A percentile compares a stretch with the other conserved stretches of the same genome.
Evolutionary conservation across 2,329 filamentous ascomycete species (phyloP).

Genomic region (Xylariaceae sp.): DNA sequence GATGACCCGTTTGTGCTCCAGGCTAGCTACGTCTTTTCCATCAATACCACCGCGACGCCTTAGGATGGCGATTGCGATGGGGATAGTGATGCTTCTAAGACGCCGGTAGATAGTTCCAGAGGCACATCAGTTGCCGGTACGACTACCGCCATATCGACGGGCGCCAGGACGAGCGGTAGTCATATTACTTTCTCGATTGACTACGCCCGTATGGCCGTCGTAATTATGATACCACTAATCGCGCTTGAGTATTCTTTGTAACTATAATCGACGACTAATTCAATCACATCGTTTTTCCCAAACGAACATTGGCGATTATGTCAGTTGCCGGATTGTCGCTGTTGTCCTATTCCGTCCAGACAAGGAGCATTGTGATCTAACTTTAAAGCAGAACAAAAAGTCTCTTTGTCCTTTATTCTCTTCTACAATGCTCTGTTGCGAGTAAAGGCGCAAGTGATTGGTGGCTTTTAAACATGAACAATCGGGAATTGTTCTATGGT

Average conservation of each 20-base stretch:
- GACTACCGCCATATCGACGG: background rate
- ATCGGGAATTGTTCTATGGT: background rate
- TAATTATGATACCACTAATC: constrained; percentile 7
- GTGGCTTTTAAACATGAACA: background rate
- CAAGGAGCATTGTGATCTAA: background rate
- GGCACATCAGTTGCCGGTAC: background rate
- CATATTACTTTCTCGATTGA: background rate
- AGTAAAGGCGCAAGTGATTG: background rate
- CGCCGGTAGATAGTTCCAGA: background rate
- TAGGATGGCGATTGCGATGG: constrained; percentile 19
- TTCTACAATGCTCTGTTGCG: background rate
- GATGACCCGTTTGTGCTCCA: constrained; percentile 57
- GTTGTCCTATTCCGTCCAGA: background rate
- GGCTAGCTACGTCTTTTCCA: constrained; percentile 55
- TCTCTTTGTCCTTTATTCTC: background rate
- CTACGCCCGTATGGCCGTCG: background rate
- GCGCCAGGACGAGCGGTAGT: background rate
- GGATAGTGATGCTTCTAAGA: background rate
- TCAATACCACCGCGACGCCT: constrained; percentile 35
- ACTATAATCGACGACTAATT: constrained; percentile 13
- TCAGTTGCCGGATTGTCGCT: background rate
- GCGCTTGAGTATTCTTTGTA: constrained; percentile 6
- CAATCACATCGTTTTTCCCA: background rate
- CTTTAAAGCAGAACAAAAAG: background rate
- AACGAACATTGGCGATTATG: background rate